Evolutionary conservation across 2,329 filamentous ascomycete species (phyloP).

Genomic region (Bretziella fagacearum): DNA sequence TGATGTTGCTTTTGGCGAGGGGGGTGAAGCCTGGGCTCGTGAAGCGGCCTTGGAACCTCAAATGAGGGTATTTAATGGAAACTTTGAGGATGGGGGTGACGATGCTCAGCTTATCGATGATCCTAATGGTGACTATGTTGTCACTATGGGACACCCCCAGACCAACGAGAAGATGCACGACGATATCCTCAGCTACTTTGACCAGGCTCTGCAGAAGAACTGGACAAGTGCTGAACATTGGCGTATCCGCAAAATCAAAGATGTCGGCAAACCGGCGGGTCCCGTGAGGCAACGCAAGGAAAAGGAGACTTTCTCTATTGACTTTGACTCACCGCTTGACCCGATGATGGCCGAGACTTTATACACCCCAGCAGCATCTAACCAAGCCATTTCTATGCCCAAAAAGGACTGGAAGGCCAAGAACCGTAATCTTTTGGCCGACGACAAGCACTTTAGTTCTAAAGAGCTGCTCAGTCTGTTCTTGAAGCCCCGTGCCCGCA

Average conservation of each 20-base stretch:
- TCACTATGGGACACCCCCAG: slow-evolving; percentile 55
- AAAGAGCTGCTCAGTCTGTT: slow-evolving; percentile 78
- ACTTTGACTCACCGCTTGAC: slow-evolving; percentile 65
- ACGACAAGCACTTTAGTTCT: slow-evolving; percentile 97
- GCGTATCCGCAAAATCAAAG: slow-evolving; percentile 89
- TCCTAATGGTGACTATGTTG: slow-evolving; percentile 46
- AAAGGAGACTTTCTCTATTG: slow-evolving; percentile 90
- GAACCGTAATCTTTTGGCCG: slow-evolving; percentile 77
- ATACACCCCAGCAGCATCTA: slow-evolving; percentile 65
- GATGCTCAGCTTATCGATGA: slow-evolving; percentile 35
- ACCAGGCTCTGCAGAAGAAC: slow-evolving; percentile 89
- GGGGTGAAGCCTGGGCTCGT: slow-evolving; percentile 86
- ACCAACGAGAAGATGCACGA: slow-evolving; percentile 53
- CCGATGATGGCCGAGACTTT: slow-evolving; percentile 55
- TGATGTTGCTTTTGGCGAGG: slow-evolving; percentile 81
- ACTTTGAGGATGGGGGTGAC: slow-evolving; percentile 38
- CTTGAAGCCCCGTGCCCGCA: slow-evolving; percentile 79
- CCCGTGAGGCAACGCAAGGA: slow-evolving; percentile 61
- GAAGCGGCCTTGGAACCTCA: slow-evolving; percentile 78
- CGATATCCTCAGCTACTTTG: slow-evolving; percentile 95
- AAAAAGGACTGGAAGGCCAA: slow-evolving; percentile 96
- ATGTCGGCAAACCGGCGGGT: slow-evolving; percentile 46
- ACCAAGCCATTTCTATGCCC: slow-evolving; percentile 65
- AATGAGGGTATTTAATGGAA: slow-evolving; percentile 58
- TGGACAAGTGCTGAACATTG: slow-evolving; percentile 98